Conservation (phyloP, 176 grass and related monocot species). For the Saccharum spontaneum region DNA sequence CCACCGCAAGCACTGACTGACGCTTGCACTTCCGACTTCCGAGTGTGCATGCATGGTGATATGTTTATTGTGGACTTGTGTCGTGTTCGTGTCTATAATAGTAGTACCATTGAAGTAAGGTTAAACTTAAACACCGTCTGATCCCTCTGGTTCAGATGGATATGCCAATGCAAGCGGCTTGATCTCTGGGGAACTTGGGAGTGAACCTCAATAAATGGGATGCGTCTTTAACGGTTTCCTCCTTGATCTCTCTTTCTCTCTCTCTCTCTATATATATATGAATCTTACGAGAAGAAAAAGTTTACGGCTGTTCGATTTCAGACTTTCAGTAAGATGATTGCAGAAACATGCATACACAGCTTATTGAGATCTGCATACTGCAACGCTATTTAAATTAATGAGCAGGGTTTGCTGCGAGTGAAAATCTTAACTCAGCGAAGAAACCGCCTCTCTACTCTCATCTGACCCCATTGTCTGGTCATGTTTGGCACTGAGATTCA, state of each 20-base stretch:
- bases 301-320: not conserved
- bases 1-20: conserved; percentile 45
- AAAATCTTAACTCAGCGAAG: not conserved
- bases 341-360: not conserved
- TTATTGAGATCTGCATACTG: not conserved
- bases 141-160: conserved; percentile 29
- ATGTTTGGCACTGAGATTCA: not conserved
- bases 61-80: not conserved
- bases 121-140: conserved; percentile 8
- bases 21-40: not conserved
- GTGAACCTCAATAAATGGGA: conserved; percentile 22
- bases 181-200: conserved; percentile 2
- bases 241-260: not conserved
- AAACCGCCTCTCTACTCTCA: not conserved
- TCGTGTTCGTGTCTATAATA: conserved; percentile 1
- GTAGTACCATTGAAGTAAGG: not conserved
- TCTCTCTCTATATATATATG: no score
- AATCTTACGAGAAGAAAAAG: not conserved
- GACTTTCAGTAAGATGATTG: not conserved
- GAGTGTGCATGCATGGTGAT: not conserved
- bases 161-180: conserved; percentile 16
- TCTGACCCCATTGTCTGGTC: not conserved
- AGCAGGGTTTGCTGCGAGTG: not conserved
- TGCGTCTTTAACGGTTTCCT: not conserved
- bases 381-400: not conserved